Conservation (phyloP, 345 rosid species). For the Kernera saxatilis region DNA sequence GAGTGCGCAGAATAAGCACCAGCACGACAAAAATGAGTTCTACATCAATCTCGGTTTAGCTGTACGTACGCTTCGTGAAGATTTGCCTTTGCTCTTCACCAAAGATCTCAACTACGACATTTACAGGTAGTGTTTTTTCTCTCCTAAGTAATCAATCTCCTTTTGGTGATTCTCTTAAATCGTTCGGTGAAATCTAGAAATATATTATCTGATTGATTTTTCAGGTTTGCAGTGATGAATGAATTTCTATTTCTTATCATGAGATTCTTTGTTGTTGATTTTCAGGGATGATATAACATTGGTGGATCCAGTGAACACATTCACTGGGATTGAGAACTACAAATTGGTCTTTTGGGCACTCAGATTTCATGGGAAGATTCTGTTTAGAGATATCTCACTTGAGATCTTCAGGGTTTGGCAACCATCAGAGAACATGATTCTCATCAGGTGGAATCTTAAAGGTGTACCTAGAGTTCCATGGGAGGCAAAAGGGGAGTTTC, state of each 20-base stretch:
- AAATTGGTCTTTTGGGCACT: constrained; percentile 86
- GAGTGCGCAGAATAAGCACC: constrained; percentile 30
- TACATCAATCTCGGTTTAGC: constrained; percentile 78
- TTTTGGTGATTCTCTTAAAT: too few species aligned
- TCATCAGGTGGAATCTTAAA: constrained; percentile 85
- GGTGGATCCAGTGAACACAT: constrained; percentile 68
- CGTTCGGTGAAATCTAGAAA: neutral
- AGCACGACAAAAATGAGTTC: constrained; percentile 52
- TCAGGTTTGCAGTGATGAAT: neutral
- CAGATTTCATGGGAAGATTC: constrained; percentile 79
- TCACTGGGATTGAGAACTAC: constrained; percentile 79
- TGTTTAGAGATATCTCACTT: constrained; percentile 73
- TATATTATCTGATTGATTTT: constrained; percentile 7
- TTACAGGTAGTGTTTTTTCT: constrained; percentile 58
- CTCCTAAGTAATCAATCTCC: too few species aligned
- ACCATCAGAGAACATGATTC: constrained; percentile 90
- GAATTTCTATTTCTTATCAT: neutral
- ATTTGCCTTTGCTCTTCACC: constrained; percentile 65
- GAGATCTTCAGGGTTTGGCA: constrained; percentile 91
- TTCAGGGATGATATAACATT: constrained; percentile 84
- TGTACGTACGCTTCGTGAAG: constrained; percentile 85
- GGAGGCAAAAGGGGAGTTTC: constrained; percentile 93
- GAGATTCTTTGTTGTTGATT: neutral
- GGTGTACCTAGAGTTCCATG: constrained; percentile 94
- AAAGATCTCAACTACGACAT: constrained; percentile 80